Conservation (phyloP, 2,329 filamentous ascomycete species). For the Fusarium sp. region DNA sequence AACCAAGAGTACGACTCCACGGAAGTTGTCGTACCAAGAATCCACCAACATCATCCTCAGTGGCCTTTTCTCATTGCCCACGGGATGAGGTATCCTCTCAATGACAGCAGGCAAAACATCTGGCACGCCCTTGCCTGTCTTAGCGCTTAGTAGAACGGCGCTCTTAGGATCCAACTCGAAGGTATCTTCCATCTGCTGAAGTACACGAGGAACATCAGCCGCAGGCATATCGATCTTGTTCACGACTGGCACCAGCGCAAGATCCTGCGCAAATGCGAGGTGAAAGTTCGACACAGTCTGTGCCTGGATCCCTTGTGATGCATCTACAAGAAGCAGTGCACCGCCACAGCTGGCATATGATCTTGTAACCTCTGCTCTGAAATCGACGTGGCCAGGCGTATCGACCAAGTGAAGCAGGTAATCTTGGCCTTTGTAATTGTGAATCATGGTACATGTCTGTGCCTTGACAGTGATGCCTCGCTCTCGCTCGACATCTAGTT, state of each 20-base stretch:
- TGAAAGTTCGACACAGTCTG: slow-evolving; percentile 99
- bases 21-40: slow-evolving; percentile 98
- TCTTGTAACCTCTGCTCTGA: slow-evolving; percentile 92
- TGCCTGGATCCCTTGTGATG: slow-evolving; percentile 94
- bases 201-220: slow-evolving; percentile 84
- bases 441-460: slow-evolving; percentile 98
- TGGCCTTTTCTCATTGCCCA: slow-evolving; percentile 77
- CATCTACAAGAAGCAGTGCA: slow-evolving; percentile 91
- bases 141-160: slow-evolving; percentile 82
- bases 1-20: slow-evolving; percentile 91
- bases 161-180: slow-evolving; percentile 88
- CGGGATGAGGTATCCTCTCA: slow-evolving; percentile 82
- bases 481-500: slow-evolving; percentile 95
- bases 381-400: slow-evolving; percentile 97
- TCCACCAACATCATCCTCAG: slow-evolving; percentile 90
- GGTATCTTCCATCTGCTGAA: slow-evolving; percentile 85
- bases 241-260: slow-evolving; percentile 88
- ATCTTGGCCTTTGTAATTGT: slow-evolving; percentile 85
- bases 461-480: slow-evolving; percentile 98
- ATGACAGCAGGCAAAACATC: slow-evolving; percentile 87
- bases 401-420: slow-evolving; percentile 96
- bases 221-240: slow-evolving; percentile 97
- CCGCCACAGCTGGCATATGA: slow-evolving; percentile 97
- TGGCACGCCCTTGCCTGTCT: slow-evolving; percentile 89
- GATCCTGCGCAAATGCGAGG: slow-evolving; percentile 90